Conservation (phyloP, 1,284 basidiomycete genomes). For the Gomphus sp. region DNA sequence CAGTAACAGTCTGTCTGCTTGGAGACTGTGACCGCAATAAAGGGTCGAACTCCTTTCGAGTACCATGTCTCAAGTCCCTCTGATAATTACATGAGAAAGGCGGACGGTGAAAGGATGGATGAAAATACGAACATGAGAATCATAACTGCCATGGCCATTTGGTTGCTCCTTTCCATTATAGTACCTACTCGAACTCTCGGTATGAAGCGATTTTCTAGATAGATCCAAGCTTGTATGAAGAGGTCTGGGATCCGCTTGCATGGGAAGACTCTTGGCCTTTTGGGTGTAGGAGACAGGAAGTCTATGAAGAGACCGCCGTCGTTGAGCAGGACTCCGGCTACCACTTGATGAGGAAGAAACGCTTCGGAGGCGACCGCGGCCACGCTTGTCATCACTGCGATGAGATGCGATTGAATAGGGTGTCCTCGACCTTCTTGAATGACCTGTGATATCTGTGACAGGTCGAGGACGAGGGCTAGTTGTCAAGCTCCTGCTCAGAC, state of each 20-base stretch:
- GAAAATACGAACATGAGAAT: background rate
- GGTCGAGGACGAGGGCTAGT: slow-evolving; percentile 31
- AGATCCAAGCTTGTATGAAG: background rate
- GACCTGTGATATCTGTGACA: slow-evolving; percentile 19
- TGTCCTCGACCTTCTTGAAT: slow-evolving; percentile 3
- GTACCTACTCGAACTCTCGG: background rate
- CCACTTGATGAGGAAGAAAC: slow-evolving; percentile 36
- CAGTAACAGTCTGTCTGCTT: background rate
- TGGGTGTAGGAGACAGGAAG: slow-evolving; percentile 5
- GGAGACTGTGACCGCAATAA: background rate
- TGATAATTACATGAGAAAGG: background rate
- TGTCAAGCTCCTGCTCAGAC: slow-evolving; percentile 15
- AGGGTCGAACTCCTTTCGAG: background rate
- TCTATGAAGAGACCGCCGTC: slow-evolving; percentile 7
- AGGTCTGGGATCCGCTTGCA: background rate
- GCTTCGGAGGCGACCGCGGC: slow-evolving; percentile 31
- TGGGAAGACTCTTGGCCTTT: background rate
- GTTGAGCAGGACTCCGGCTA: slow-evolving; percentile 32
- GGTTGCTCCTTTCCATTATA: background rate
- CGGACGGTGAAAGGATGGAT: background rate
- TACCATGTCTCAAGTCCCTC: background rate
- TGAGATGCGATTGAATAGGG: slow-evolving; percentile 9
- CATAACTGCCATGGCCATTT: slow-evolving; percentile 7
- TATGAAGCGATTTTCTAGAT: background rate
- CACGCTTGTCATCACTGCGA: slow-evolving; percentile 18